A percentile compares a stretch with the other conserved stretches of the same genome.
Evolutionary conservation across 2,329 filamentous ascomycete genomes (phyloP).

Genomic region (Sarocladium oryzae): DNA sequence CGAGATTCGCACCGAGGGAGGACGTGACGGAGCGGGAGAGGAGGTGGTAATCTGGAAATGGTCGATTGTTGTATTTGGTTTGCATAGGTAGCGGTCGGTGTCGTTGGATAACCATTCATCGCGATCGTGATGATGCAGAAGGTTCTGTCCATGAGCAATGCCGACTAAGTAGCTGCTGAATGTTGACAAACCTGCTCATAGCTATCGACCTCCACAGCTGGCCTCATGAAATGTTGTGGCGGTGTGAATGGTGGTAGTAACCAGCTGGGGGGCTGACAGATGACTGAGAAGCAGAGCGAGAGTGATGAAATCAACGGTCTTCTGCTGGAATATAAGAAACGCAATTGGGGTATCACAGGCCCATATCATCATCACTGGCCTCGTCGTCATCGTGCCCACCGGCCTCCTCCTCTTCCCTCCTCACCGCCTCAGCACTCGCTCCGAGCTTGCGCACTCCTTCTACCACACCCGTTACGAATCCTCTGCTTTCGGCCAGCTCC

Average conservation of each 20-base stretch:
- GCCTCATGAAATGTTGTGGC: neutral
- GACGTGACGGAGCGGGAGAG: neutral
- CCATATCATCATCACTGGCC: constrained; percentile 50
- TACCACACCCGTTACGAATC: constrained; percentile 78
- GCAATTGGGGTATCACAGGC: constrained; percentile 23
- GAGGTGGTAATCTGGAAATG: neutral
- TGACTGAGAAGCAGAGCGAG: too few relatives aligned
- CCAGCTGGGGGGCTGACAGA: too few relatives aligned
- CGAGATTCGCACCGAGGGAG: neutral
- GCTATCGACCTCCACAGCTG: neutral
- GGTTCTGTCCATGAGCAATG: neutral
- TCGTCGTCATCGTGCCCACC: constrained; percentile 58
- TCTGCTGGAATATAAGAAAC: too few relatives aligned
- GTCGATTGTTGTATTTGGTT: too few relatives aligned
- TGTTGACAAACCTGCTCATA: neutral
- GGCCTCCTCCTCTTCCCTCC: constrained; percentile 66
- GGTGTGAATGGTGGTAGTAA: too few relatives aligned
- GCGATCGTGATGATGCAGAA: too few relatives aligned
- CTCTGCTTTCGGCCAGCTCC: constrained; percentile 82
- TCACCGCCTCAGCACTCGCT: constrained; percentile 68
- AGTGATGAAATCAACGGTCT: too few relatives aligned
- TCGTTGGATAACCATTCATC: too few relatives aligned
- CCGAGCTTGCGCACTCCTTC: constrained; percentile 83
- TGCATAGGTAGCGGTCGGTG: neutral
- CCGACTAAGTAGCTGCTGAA: neutral